These are phyloP conservation scores for Microdochium nivale DNA, from an alignment of 2,329 filamentous ascomycete species.

Conservation along the genomic window DNA sequence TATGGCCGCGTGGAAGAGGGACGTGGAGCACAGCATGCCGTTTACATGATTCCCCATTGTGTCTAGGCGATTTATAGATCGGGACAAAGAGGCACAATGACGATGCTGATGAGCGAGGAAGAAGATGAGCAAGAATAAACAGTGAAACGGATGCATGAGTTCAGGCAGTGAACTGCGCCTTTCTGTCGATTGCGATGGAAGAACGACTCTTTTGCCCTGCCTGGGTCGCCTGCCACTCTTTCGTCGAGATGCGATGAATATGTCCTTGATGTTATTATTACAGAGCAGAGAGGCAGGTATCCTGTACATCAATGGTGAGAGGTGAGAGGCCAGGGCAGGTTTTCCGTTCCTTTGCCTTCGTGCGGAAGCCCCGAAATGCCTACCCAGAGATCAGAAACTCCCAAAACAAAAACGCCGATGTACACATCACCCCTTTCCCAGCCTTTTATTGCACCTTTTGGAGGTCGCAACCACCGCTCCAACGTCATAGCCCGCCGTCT, in stretches of 20 bases:
- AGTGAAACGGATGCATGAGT: too few relatives aligned
- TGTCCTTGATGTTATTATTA: background rate
- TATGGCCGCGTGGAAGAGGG: constrained; percentile 61
- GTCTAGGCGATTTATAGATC: background rate
- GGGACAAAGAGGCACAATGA: too few relatives aligned
- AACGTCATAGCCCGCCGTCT: too few relatives aligned
- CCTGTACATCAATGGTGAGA: background rate
- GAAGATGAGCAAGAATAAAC: too few relatives aligned
- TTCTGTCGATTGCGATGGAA: too few relatives aligned
- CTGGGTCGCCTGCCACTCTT: too few relatives aligned
- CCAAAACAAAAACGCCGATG: background rate
- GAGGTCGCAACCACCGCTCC: background rate
- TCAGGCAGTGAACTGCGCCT: too few relatives aligned
- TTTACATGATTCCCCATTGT: constrained; percentile 19
- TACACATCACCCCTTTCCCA: background rate
- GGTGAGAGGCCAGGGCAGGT: background rate
- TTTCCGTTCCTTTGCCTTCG: background rate
- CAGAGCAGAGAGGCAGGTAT: background rate
- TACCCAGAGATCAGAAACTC: background rate
- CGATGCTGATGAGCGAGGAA: too few relatives aligned
- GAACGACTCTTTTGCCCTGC: too few relatives aligned
- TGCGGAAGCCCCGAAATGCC: background rate
- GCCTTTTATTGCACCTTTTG: background rate
- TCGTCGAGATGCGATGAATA: constrained; percentile 7
- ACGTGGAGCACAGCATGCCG: constrained; percentile 52